Evolutionary conservation across 257 asterid species (phyloP), one percentile per base, ranked within the genome.

Genomic region (Solanum ahanhuiri): DNA sequence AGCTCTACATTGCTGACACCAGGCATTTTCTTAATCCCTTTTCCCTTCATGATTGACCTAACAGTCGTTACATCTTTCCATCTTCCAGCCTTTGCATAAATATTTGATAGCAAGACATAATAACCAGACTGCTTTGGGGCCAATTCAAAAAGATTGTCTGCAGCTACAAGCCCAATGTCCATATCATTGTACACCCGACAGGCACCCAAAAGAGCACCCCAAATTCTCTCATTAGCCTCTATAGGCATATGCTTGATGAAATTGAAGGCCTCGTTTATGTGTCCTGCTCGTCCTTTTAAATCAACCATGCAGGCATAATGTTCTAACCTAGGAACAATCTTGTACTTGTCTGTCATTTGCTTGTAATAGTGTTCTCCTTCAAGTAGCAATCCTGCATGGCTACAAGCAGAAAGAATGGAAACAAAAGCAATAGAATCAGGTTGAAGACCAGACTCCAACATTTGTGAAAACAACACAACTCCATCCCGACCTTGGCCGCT

Each of bases 391-490:
- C 99, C 99, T 0, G 98, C 94, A 69, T 96, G 98, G 91, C 98
- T 94, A 89, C 99, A 95, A 84, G 98, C 98, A 11, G 98, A 94
- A 71, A 96, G 96, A 88, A 96, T 88, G 15, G 99, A 92, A 51
- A 95, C 98, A 84, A 96, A 96, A 37, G 98, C 98, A 86, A 96
- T 93, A 6, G 98, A 90, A 88, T 96, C 98, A 1, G 98, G 98
- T 60, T 83, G 82, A 51, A 92, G 86, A 73, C 96, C 94, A 41
- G 89, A 88, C 71, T 86, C 89, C 89, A 22, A 90, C 98, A 96
- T 93, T 70, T 91, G 86, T 17, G 92, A 88, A 89, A 95, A 96
- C 28, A 95, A 75, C 14, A 86, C 93, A 54, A 94, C 89, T 43
- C 95, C 98, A 86, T 90, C 88, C 12, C 85, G 86, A 34, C 99